A percentile compares a stretch with the other conserved stretches of the same genome.
Evolutionary conservation across 2,329 filamentous ascomycete genomes (phyloP).

Genomic region (Pseudogymnoascus sp.): DNA sequence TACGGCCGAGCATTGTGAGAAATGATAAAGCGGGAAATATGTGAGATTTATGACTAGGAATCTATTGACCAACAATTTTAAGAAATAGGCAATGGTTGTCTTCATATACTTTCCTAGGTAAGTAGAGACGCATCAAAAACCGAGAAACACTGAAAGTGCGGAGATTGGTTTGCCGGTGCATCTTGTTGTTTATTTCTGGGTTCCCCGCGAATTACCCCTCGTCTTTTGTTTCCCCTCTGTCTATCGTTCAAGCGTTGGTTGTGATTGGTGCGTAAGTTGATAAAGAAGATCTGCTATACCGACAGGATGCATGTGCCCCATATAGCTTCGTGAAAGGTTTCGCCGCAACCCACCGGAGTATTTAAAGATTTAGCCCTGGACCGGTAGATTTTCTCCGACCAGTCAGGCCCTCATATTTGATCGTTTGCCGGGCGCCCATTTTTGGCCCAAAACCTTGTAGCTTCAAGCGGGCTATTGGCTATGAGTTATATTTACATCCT

Average conservation of each 20-base stretch:
- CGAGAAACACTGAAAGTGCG: not conserved
- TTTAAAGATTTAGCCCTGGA: not conserved
- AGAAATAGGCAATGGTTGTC: not conserved
- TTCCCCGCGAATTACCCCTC: slow-evolving; percentile 6
- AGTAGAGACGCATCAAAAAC: not conserved
- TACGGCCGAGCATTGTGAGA: not conserved
- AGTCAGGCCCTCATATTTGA: not conserved
- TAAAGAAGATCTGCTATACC: not conserved
- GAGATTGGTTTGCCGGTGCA: not conserved
- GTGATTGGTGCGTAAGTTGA: not conserved
- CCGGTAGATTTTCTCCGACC: slow-evolving; percentile 2
- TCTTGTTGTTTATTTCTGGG: not conserved
- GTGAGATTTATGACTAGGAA: not conserved
- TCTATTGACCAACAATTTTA: not conserved
- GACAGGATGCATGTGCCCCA: not conserved
- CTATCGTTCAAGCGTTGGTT: not conserved
- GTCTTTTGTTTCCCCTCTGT: not conserved
- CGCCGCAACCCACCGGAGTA: slow-evolving; percentile 1
- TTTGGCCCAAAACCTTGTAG: not conserved
- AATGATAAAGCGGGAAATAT: not conserved
- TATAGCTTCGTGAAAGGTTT: not conserved
- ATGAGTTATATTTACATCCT: not conserved
- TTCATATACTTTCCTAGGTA: not conserved
- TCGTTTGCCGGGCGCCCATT: not conserved
- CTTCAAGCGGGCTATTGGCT: not conserved